phyloP scores from a whole-genome alignment of 768 basidiomycete genomes.

The Kwoniella bestiolae region DNA sequence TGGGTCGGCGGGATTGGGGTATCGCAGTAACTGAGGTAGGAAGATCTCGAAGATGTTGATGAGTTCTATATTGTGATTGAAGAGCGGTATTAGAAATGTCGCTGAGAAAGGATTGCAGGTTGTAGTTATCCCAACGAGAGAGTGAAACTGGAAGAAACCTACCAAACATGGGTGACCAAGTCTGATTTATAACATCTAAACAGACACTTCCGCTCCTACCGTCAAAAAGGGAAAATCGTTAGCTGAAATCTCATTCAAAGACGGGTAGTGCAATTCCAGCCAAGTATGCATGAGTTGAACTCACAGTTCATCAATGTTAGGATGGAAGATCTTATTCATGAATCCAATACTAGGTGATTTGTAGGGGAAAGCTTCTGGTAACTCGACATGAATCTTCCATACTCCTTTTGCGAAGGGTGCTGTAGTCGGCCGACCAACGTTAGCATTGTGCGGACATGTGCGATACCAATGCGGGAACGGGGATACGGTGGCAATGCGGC shows the following conservation, averaged over 20 bases:
- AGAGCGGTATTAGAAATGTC: neutral
- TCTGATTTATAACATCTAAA: constrained; percentile 97
- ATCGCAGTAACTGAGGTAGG: constrained; percentile 92
- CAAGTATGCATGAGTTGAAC: constrained; percentile 54
- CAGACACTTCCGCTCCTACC: constrained; percentile 99
- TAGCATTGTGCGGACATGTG: neutral
- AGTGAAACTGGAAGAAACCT: too few relatives aligned
- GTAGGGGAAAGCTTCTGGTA: constrained; percentile 98
- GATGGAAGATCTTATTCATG: constrained; percentile 99
- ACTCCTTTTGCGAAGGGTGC: constrained; percentile 97
- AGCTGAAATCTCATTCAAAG: constrained; percentile 15
- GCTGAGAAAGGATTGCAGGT: too few relatives aligned
- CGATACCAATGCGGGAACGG: constrained; percentile 4
- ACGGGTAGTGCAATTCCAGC: too few relatives aligned
- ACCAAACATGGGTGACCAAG: constrained; percentile 99
- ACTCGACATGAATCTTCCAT: constrained; percentile 99
- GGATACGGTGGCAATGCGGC: neutral
- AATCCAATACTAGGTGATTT: constrained; percentile 99
- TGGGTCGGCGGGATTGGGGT: constrained; percentile 98
- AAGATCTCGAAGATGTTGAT: constrained; percentile 99
- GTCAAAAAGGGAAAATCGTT: constrained; percentile 59
- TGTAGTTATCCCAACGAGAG: too few relatives aligned
- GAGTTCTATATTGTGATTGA: constrained; percentile 69
- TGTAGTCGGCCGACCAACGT: constrained; percentile 53
- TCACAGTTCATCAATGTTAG: constrained; percentile 97